Percentiles rank a stretch among this genome's conserved stretches.
Evolutionary conservation across 768 basidiomycete species (phyloP).

Genomic region (Leucocoprinus birnbaumii): DNA sequence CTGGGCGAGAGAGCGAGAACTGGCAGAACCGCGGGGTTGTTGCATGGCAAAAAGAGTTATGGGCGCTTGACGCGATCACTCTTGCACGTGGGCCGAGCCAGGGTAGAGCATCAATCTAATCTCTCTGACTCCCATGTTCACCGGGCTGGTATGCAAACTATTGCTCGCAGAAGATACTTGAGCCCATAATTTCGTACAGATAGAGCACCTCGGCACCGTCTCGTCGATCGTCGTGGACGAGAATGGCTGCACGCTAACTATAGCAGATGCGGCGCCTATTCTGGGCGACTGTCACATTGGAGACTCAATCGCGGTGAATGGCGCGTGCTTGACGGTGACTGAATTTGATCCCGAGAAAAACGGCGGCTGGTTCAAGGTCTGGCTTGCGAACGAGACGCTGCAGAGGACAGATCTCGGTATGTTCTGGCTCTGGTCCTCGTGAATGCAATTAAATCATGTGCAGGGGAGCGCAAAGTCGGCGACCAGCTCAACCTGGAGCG

Average conservation of each 20-base stretch:
- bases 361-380: conserved; percentile 88
- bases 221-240: conserved; percentile 57
- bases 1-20: conserved; percentile 28
- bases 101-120: too few relatives aligned
- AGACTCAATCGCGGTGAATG: conserved; percentile 91
- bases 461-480: conserved; percentile 77
- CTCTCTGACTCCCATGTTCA: conserved; percentile 54
- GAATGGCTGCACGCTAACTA: conserved; percentile 81
- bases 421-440: conserved; percentile 60
- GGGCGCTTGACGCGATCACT: neutral
- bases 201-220: conserved; percentile 87
- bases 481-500: conserved; percentile 90
- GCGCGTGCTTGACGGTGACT: conserved; percentile 88
- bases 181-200: conserved; percentile 39
- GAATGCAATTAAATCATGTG: neutral
- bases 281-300: conserved; percentile 89
- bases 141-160: conserved; percentile 60
- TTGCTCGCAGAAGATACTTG: conserved; percentile 5
- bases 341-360: conserved; percentile 62
- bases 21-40: conserved; percentile 1
- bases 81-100: too few relatives aligned
- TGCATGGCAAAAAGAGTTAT: neutral
- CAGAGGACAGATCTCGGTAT: conserved; percentile 86
- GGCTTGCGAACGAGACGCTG: conserved; percentile 95
- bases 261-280: conserved; percentile 68